Percentiles rank a stretch among this genome's conserved stretches.
These are phyloP conservation scores for Protomyces gravidus DNA, from an alignment of 1,139 yeast species.

Conservation along the genomic window DNA sequence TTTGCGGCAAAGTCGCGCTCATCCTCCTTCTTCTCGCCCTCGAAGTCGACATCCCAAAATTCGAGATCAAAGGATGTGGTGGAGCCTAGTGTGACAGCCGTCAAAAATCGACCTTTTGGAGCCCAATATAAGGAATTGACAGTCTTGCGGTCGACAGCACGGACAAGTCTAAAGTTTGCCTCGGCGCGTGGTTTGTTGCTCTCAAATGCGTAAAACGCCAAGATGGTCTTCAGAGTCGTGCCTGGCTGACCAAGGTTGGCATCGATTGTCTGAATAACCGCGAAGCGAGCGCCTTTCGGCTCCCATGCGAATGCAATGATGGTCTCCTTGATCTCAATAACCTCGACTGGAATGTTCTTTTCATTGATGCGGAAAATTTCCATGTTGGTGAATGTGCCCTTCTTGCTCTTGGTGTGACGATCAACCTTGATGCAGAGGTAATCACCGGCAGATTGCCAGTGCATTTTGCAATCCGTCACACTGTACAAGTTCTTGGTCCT, in stretches of 20 bases:
- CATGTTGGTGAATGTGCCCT: slow-evolving; percentile 83
- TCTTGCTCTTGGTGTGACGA: slow-evolving; percentile 83
- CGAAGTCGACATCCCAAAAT: slow-evolving; percentile 80
- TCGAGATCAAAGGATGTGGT: slow-evolving; percentile 61
- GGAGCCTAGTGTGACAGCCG: slow-evolving; percentile 66
- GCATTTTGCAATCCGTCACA: slow-evolving; percentile 84
- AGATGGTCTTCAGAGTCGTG: slow-evolving; percentile 50
- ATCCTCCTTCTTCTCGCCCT: slow-evolving; percentile 55
- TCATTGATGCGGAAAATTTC: slow-evolving; percentile 87
- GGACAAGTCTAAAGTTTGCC: slow-evolving; percentile 58
- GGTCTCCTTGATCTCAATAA: slow-evolving; percentile 85
- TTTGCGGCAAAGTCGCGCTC: slow-evolving; percentile 52
- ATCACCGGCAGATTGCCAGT: slow-evolving; percentile 89
- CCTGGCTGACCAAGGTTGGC: slow-evolving; percentile 33
- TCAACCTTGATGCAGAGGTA: slow-evolving; percentile 91
- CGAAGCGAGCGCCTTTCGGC: slow-evolving; percentile 83
- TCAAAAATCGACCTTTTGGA: slow-evolving; percentile 87
- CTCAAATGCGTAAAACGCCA: slow-evolving; percentile 83
- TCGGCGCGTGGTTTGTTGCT: slow-evolving; percentile 44
- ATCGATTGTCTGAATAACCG: slow-evolving; percentile 57
- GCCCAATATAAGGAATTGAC: slow-evolving; percentile 80
- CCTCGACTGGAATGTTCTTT: slow-evolving; percentile 91
- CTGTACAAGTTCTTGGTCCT: slow-evolving; percentile 93
- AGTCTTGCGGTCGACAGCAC: slow-evolving; percentile 58
- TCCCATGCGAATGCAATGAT: slow-evolving; percentile 93